Conservation (phyloP, 1,284 basidiomycete species). For the Filobasidium uniguttulatum region DNA sequence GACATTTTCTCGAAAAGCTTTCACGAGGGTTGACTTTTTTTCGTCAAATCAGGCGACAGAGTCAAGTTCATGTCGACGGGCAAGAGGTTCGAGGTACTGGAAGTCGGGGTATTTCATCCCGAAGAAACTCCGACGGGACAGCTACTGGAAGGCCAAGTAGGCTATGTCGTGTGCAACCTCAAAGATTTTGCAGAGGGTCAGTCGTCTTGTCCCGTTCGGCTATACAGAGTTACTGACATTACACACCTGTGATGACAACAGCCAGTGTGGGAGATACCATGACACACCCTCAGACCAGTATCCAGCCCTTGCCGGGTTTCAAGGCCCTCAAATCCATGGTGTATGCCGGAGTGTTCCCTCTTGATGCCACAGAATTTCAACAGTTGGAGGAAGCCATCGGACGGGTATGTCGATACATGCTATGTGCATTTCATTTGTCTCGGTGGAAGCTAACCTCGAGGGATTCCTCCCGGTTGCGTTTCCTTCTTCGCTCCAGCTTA, state of each 20-base stretch:
- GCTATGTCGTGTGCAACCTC: constrained; percentile 77
- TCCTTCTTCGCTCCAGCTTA: constrained; percentile 19
- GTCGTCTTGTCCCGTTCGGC: constrained; percentile 5
- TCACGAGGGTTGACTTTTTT: background rate
- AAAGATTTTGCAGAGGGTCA: constrained; percentile 91
- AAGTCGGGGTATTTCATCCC: constrained; percentile 84
- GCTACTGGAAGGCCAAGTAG: constrained; percentile 77
- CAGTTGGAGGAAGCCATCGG: constrained; percentile 94
- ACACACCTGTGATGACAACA: constrained; percentile 19
- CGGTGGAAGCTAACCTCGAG: too few relatives aligned
- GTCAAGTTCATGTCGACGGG: constrained; percentile 73
- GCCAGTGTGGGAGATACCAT: constrained; percentile 91
- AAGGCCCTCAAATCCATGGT: constrained; percentile 92
- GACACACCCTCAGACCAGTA: constrained; percentile 56
- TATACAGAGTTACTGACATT: background rate
- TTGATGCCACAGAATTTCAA: constrained; percentile 78
- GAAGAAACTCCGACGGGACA: constrained; percentile 60
- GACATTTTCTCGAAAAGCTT: background rate
- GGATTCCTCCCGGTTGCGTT: too few relatives aligned
- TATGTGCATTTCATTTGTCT: constrained; percentile 2
- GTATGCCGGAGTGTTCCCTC: constrained; percentile 88
- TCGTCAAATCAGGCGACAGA: constrained; percentile 55
- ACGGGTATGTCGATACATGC: constrained; percentile 44
- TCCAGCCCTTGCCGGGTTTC: constrained; percentile 82
- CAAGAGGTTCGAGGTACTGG: constrained; percentile 83